These are phyloP conservation scores for Magnusiomyces fungicola DNA, from an alignment of 1,139 yeast genomes.

Conservation along the genomic window DNA sequence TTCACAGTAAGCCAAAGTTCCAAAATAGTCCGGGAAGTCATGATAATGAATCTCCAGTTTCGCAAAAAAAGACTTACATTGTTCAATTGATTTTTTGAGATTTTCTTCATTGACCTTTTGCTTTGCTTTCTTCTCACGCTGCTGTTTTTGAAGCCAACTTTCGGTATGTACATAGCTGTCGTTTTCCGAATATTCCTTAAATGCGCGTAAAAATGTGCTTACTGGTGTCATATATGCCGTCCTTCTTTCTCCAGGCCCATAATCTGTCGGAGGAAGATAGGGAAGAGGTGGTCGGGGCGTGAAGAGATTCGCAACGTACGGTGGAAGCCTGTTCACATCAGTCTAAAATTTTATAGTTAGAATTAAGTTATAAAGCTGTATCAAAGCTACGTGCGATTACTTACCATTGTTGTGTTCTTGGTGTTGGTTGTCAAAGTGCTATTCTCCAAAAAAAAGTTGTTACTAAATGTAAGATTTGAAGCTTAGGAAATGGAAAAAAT, in stretches of 20 bases:
- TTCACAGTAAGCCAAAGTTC: too few species aligned
- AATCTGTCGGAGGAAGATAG: slow-evolving; percentile 48
- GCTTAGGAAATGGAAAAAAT: too few species aligned
- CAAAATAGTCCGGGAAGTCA: too few species aligned
- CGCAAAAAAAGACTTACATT: slow-evolving; percentile 28
- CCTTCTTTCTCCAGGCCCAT: slow-evolving; percentile 43
- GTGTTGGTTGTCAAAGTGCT: too few species aligned
- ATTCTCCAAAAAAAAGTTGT: too few species aligned
- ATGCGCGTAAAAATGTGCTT: slow-evolving; percentile 34
- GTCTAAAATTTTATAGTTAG: slow-evolving; percentile 23
- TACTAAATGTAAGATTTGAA: too few species aligned
- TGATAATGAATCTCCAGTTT: too few species aligned
- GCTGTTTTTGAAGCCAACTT: slow-evolving; percentile 34
- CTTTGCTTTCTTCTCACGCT: slow-evolving; percentile 31
- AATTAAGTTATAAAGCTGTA: neutral
- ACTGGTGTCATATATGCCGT: slow-evolving; percentile 50
- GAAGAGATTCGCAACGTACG: slow-evolving; percentile 57
- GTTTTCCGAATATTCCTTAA: slow-evolving; percentile 33
- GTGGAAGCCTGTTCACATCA: slow-evolving; percentile 51
- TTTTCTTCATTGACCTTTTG: slow-evolving; percentile 28
- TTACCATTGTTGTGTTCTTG: neutral
- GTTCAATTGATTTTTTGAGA: slow-evolving; percentile 32
- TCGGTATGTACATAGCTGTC: slow-evolving; percentile 30
- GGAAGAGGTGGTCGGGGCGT: slow-evolving; percentile 63
- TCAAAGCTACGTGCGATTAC: neutral